These are phyloP conservation scores for Populus deltoides DNA, from an alignment of 345 rosid genomes.

Conservation along the genomic window DNA sequence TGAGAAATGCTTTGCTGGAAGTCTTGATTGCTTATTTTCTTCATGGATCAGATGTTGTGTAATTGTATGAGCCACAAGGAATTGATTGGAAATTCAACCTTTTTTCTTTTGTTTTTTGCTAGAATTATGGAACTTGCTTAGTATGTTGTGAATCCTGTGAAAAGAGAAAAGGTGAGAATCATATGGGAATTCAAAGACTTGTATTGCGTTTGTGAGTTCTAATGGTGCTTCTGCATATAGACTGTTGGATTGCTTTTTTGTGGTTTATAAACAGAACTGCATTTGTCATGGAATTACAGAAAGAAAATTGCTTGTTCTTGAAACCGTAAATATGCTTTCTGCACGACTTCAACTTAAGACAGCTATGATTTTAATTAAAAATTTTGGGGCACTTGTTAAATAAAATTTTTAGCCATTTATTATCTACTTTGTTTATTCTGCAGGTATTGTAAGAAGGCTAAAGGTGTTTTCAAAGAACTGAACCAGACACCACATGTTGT, in stretches of 20 bases:
- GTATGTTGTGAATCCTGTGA: too few species aligned
- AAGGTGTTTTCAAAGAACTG: constrained; percentile 76
- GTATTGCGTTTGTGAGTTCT: too few species aligned
- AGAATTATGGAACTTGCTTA: too few species aligned
- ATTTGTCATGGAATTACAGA: too few species aligned
- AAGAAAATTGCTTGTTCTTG: too few species aligned
- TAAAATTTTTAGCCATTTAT: background rate
- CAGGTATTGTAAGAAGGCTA: constrained; percentile 82
- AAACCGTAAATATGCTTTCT: background rate
- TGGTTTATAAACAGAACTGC: too few species aligned
- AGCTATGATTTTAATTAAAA: background rate
- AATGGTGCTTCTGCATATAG: too few species aligned
- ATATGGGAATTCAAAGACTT: too few species aligned
- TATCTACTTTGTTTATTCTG: constrained; percentile 8
- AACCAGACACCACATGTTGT: constrained; percentile 64
- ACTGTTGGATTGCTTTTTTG: too few species aligned
- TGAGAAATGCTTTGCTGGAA: background rate
- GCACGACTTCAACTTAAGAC: background rate
- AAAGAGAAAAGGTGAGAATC: too few species aligned
- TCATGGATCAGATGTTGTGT: background rate
- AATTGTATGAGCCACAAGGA: background rate
- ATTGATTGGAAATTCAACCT: background rate
- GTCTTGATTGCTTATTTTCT: background rate
- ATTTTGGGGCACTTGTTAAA: background rate
- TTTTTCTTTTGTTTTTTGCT: too few species aligned